These are phyloP conservation scores for Pichia nakasei DNA, from an alignment of 805 yeast species.

Conservation along the genomic window DNA sequence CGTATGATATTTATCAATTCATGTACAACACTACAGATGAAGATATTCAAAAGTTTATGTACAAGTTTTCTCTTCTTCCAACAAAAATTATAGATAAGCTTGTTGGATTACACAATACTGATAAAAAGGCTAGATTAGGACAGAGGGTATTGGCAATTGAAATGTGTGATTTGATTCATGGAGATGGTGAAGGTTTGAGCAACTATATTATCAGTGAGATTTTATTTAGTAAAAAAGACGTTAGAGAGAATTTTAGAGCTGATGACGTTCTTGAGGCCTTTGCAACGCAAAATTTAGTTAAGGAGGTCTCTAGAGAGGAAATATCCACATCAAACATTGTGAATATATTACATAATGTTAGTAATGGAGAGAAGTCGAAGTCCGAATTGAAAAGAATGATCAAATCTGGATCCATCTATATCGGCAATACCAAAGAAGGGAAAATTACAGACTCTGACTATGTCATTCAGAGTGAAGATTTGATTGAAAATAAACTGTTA, in stretches of 20 bases:
- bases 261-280: constrained; percentile 49
- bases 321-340: constrained; percentile 34
- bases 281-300: constrained; percentile 47
- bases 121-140: constrained; percentile 61
- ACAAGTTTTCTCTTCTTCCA: constrained; percentile 75
- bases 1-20: constrained; percentile 79
- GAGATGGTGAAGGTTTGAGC: constrained; percentile 61
- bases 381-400: constrained; percentile 38
- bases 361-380: constrained; percentile 37
- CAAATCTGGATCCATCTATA: constrained; percentile 62
- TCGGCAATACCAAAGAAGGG: constrained; percentile 46
- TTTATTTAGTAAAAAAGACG: constrained; percentile 34
- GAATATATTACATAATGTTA: constrained; percentile 40
- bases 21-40: constrained; percentile 74
- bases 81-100: constrained; percentile 45
- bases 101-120: constrained; percentile 40
- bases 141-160: constrained; percentile 76
- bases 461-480: constrained; percentile 36
- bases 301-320: constrained; percentile 26
- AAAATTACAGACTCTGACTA: constrained; percentile 44
- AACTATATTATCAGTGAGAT: constrained; percentile 62
- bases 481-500: constrained; percentile 53
- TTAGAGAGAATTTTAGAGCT: constrained; percentile 32
- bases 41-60: constrained; percentile 60
- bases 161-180: constrained; percentile 82